Base-by-base conservation (phyloP, 768 basidiomycete genomes). In the Xerocomus spinulosus region DNA sequence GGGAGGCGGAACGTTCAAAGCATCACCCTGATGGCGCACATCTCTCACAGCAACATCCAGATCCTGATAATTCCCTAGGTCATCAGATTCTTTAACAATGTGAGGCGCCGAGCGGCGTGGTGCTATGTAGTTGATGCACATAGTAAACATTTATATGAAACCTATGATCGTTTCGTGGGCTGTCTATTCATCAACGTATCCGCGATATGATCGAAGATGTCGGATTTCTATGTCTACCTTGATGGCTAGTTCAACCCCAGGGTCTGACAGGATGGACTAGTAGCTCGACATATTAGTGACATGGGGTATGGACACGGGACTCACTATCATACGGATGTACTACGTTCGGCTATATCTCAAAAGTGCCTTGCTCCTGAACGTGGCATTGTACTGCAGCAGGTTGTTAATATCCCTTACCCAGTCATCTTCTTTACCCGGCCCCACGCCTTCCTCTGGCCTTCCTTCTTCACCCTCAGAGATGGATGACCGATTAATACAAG, bases 341-440 rank as follows among this genome's bases (percentile, higher is more conserved):
- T 66, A 58, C 9, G 51, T 79, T 53, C 86, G 77, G 60, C 79
- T 82, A 57, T 90, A 85, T 56, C 84, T 70, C 52, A 89, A 66
- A 50, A 90, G 70, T n/a, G 87, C 88, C 67, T 92, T 92, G 72
- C 88, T 90, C 63, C 89, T 73, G 68, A 96, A 96, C 0, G 92
- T 92, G 24, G 90, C 90, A 56, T 96, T 96, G 70, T 95, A 96
- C 68, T 94, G 92, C 47, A 96, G 70, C 49, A 96, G 69, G 55
- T 92, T 92, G 66, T 95, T 95, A 68, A 96, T 96, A 61, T 96
- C 93, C 46, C 89, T 77, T n/a, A 94, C 92, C 93, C 93, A 96
- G 58, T 92, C 92, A 61, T 92, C 89, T 57, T 90, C 88, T 60
- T 86, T 88, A 10, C 88, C 85, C 23, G 82, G 86, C 9, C 79